phyloP scores from a whole-genome alignment of 2,329 filamentous ascomycete genomes.

The Aspergillus pseudoviridinutans region DNA sequence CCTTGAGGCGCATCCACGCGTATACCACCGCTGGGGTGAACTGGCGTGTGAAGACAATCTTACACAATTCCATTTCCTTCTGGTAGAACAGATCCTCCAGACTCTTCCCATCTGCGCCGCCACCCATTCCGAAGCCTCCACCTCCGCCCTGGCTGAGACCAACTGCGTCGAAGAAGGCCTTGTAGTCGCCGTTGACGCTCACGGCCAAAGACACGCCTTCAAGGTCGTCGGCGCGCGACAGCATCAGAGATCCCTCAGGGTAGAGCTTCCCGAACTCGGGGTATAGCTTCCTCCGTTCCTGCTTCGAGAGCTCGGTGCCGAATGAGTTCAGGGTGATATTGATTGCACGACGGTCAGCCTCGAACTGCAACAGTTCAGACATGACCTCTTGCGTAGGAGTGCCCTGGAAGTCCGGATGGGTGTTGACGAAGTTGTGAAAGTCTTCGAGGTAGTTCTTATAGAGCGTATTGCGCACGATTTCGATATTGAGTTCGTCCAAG shows the following conservation, averaged over 20 bases:
- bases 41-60: constrained; percentile 89
- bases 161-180: constrained; percentile 92
- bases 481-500: constrained; percentile 96
- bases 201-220: constrained; percentile 92
- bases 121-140: constrained; percentile 71
- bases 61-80: constrained; percentile 98
- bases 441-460: constrained; percentile 99
- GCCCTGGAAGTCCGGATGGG: constrained; percentile 76
- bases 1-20: constrained; percentile 93
- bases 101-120: constrained; percentile 78
- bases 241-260: constrained; percentile 90
- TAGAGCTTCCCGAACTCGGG: constrained; percentile 87
- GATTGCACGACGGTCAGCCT: constrained; percentile 93
- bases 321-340: constrained; percentile 99
- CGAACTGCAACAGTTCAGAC: constrained; percentile 92
- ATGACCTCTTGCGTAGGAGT: constrained; percentile 92
- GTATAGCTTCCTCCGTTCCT: constrained; percentile 93
- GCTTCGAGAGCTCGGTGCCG: constrained; percentile 90
- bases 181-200: constrained; percentile 90
- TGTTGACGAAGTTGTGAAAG: constrained; percentile 92
- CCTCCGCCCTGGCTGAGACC: constrained; percentile 66
- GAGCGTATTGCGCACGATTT: constrained; percentile 95
- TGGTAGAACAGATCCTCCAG: constrained; percentile 98
- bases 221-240: constrained; percentile 89
- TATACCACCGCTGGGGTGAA: constrained; percentile 95